phyloP scores from a whole-genome alignment of 108 stramenopile species.

The Fistulifera pelliculosa region DNA sequence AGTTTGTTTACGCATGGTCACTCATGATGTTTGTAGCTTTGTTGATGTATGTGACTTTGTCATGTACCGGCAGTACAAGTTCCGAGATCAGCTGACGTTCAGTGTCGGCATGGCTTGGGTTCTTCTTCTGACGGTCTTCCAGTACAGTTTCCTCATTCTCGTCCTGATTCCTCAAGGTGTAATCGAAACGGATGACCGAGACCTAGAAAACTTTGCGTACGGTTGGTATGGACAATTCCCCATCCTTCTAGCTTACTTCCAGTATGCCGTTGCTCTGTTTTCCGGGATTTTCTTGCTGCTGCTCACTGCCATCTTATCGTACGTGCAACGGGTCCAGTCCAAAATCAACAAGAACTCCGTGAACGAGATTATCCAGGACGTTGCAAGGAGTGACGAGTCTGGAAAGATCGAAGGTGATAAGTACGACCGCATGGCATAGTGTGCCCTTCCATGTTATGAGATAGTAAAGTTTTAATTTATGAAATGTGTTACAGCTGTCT shows the following conservation, averaged over 20 bases:
- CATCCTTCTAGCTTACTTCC: slow-evolving; percentile 42
- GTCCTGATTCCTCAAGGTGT: slow-evolving; percentile 29
- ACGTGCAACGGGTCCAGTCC: slow-evolving; percentile 1
- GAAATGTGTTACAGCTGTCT: too few relatives aligned
- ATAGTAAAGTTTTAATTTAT: too few relatives aligned
- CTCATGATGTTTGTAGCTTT: slow-evolving; percentile 31
- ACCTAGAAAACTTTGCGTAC: slow-evolving; percentile 35
- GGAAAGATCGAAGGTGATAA: too few relatives aligned
- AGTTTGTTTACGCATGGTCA: slow-evolving; percentile 30
- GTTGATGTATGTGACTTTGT: slow-evolving; percentile 20
- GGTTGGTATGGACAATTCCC: slow-evolving; percentile 58
- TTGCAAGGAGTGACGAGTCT: too few relatives aligned
- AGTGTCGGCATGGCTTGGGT: slow-evolving; percentile 24
- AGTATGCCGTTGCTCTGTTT: slow-evolving; percentile 36
- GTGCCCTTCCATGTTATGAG: too few relatives aligned
- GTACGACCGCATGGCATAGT: too few relatives aligned
- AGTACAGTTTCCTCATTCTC: slow-evolving; percentile 8
- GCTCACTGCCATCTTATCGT: not conserved
- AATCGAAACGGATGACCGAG: slow-evolving; percentile 29
- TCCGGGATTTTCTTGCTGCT: slow-evolving; percentile 1
- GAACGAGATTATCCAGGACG: too few relatives aligned
- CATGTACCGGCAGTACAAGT: slow-evolving; percentile 18
- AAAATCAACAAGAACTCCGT: too few relatives aligned
- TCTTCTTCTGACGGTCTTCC: slow-evolving; percentile 17
- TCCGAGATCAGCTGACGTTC: slow-evolving; percentile 15